Evolutionary conservation across 768 basidiomycete genomes (phyloP).

Genomic region (Amanita rimosa): DNA sequence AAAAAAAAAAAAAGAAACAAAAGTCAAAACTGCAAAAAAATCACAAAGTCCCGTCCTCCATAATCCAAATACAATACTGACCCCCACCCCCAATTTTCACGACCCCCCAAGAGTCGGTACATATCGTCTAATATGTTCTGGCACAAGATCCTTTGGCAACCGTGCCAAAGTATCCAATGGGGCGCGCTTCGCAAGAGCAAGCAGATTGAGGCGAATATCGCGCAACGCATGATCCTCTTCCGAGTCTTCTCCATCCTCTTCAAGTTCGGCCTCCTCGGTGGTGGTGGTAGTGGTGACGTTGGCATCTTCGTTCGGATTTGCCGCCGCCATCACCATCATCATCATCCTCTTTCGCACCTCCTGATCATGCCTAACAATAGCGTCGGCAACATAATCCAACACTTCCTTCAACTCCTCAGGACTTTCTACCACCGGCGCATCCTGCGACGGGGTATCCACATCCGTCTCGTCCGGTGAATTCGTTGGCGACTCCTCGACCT

Average conservation of each 20-base stretch:
- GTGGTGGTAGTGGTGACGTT: background rate
- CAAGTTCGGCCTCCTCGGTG: too few species aligned
- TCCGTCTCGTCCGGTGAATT: constrained; percentile 4
- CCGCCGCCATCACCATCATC: background rate
- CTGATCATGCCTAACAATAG: constrained; percentile 34
- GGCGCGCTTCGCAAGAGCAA: constrained; percentile 69
- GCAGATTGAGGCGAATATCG: constrained; percentile 58
- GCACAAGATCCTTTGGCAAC: constrained; percentile 54
- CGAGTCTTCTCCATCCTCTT: constrained; percentile 1
- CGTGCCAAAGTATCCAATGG: constrained; percentile 62
- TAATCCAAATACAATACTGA: too few species aligned
- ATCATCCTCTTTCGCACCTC: constrained; percentile 12
- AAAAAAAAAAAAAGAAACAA: too few species aligned
- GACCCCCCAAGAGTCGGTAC: constrained; percentile 38
- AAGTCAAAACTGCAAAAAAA: too few species aligned
- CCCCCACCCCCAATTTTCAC: too few species aligned
- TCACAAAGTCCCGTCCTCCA: too few species aligned
- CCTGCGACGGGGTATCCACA: constrained; percentile 7
- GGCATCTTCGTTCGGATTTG: background rate
- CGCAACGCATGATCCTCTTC: constrained; percentile 48
- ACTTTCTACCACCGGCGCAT: constrained; percentile 22
- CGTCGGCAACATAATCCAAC: constrained; percentile 43
- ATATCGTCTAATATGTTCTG: constrained; percentile 49
- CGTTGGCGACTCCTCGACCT: constrained; percentile 3
- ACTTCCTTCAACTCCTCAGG: constrained; percentile 43